Evolutionary conservation across 2,329 filamentous ascomycete genomes (phyloP), one percentile per base, ranked within the genome.

Genomic region (Trichoderma sp.): DNA sequence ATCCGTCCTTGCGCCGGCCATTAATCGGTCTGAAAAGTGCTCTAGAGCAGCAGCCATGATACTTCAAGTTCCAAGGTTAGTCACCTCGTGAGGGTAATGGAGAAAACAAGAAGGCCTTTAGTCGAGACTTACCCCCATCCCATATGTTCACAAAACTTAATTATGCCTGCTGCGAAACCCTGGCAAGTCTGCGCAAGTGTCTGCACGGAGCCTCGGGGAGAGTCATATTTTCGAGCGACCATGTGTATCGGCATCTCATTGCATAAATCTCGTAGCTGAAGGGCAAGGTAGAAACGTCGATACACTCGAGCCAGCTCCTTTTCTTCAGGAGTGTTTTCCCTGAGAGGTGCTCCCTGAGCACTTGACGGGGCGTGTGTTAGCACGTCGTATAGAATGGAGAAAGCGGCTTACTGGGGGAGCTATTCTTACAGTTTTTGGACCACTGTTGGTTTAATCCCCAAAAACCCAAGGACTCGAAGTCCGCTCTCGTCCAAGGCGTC

Each of bases 131-230:
- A 86, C 85, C 86, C 87, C 90, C 91, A 93, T 2, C 86, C 88
- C 91, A 94, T 93, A 21, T 88, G 85, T 72, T 92, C 85, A 75
- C 91, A 94, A 75, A 94, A 94, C 72, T 92, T 93, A 70, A 94
- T 88, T 83, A 93, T 92, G 4, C 91, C 91, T 2, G 90, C 90
- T 4, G 91, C 92, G 75, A 94, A 94, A 0, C 92, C 92, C 72
- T 93, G 89, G 72, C 91, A 93, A 1, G 89, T 91, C 74, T 93
- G 91, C 2, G 91, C 87, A 1, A 94, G 82, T 24, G 85, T 91
- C 77, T 94, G 92, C 13, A 94, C 87, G 5, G 86, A 84, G 1
- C 91, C 92, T 24, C 92, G 86, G 10, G 91, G 88, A 70, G 88
- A 87, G 71, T 88, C 86, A 76, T 92, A 94, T 75, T 92, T 92